Evolutionary conservation across 805 yeast genomes (phyloP).

Genomic region (Pichia gijzeniarum): DNA sequence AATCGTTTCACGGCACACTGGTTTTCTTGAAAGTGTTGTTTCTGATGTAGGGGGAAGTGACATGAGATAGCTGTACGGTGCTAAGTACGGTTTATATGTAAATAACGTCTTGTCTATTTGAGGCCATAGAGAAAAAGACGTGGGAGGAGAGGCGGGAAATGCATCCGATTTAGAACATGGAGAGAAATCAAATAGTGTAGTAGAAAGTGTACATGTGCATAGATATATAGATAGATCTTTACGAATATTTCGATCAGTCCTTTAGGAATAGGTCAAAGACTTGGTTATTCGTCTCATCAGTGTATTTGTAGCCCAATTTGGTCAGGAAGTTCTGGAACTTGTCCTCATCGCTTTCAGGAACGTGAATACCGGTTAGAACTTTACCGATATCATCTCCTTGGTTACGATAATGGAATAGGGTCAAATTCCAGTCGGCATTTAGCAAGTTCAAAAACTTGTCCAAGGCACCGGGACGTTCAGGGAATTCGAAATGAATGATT

Average conservation of each 20-base stretch:
- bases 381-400: slow-evolving; percentile 95
- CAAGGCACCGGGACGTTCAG: slow-evolving; percentile 95
- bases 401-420: slow-evolving; percentile 93
- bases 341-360: slow-evolving; percentile 62
- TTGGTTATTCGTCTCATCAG: slow-evolving; percentile 77
- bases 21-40: too few relatives aligned
- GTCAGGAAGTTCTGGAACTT: slow-evolving; percentile 64
- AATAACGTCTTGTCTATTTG: too few relatives aligned
- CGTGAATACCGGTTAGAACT: slow-evolving; percentile 82
- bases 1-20: too few relatives aligned
- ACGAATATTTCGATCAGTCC: background rate
- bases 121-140: too few relatives aligned
- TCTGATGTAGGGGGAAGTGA: too few relatives aligned
- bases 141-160: too few relatives aligned
- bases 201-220: background rate
- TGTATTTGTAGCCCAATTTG: slow-evolving; percentile 66
- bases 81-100: too few relatives aligned
- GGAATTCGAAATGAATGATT: slow-evolving; percentile 83
- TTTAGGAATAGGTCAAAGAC: slow-evolving; percentile 76
- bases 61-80: too few relatives aligned
- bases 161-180: too few relatives aligned
- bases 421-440: slow-evolving; percentile 80
- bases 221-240: background rate
- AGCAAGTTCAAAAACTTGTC: slow-evolving; percentile 68
- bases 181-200: too few relatives aligned